Evolutionary conservation across 23 red algal genomes (phyloP), one percentile per base, ranked within the genome.

Genomic region (Gracilaria gracilis): DNA sequence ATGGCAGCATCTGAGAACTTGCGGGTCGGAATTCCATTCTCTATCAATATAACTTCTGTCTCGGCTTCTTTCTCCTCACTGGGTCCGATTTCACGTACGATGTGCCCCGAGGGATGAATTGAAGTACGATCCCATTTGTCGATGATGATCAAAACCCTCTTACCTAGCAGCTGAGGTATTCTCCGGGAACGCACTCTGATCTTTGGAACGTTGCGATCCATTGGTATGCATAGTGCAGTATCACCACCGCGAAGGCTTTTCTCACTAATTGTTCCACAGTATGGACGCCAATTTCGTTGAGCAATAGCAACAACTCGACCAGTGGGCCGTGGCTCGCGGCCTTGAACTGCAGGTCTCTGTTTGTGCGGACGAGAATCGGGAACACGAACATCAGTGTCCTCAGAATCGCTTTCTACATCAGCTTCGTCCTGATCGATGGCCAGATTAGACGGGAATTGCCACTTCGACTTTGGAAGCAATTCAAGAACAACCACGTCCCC

Each of bases 1-100:
- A 98, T 89, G 23, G 93, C 96, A 9, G 96, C 93, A 14, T 93
- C 88, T 34, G 93, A 95, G 75, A 98, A 98, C 93, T 92, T 89
- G 36, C 93, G 75, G 4, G 89, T 95, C 33, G 88, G 66, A 70
- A 98, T 94, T 21, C 87, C 93, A 64, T 98, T 95, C 66, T 98
- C 96, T 55, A 94, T 71, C 72, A 98, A 79, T 31, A 98, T 84
- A 69, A 95, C 91, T 44, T 95, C 90, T 0, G 96, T 98, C 76
- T 98, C 96, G 25, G 93, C 86, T 31, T 98, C 93, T 48, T 88
- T 66, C 39, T 95, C 93, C 61, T 93, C 96, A 47, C 86, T 91
- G 6, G 70, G 49, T 27, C 96, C 96, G 48, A 98, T 86, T 79
- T 93, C 96, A 16, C 91, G 38, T 20, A 98, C 78, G 31, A 98